A percentile compares a stretch with the other conserved stretches of the same genome.
Evolutionary conservation across 2,329 filamentous ascomycete species (phyloP).

Genomic region (Malbranchea cinnamomea): DNA sequence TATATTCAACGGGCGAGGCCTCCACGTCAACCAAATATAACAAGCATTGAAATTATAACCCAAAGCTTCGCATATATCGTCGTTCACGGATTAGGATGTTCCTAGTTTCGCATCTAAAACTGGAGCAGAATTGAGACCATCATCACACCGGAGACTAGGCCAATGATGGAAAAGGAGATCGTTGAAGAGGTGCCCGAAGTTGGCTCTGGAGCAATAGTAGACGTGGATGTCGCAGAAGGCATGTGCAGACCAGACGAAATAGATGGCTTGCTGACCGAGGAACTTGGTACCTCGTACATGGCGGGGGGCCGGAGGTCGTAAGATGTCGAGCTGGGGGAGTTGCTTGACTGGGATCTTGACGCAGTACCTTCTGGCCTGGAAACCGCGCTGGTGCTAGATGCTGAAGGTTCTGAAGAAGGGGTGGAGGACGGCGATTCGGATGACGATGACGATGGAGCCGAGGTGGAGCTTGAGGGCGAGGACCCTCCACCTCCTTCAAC

Average conservation of each 20-base stretch:
- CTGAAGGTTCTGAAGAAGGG: constrained; percentile 8
- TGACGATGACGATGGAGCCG: constrained; percentile 11
- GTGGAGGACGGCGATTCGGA: constrained; percentile 12
- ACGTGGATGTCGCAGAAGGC: constrained; percentile 4
- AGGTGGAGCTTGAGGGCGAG: constrained; percentile 10
- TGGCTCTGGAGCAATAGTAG: constrained; percentile 5
- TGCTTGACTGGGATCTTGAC: constrained; percentile 4
- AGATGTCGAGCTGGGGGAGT: constrained; percentile 4
- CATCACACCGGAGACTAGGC: constrained; percentile 11
- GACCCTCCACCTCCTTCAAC: constrained; percentile 17
- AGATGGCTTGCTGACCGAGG: constrained; percentile 6
- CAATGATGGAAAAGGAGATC: constrained; percentile 10
- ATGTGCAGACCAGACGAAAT: constrained; percentile 7
- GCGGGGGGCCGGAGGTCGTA: constrained; percentile 6
- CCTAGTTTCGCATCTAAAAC: constrained; percentile 7
- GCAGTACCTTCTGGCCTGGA: constrained; percentile 4
- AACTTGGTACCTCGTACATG: constrained; percentile 7
- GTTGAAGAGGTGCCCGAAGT: constrained; percentile 9
- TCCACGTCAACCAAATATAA: constrained; percentile 3
- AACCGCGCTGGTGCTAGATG: constrained; percentile 8
- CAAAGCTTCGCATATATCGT: too few species aligned
- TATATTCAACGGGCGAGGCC: not conserved
- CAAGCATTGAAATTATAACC: constrained; percentile 1
- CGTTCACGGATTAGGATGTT: too few species aligned
- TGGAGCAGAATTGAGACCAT: constrained; percentile 9